Evolutionary conservation across 1,284 basidiomycete species (phyloP), one percentile per base, ranked within the genome.

Genomic region (Sanghuangporus baumii): DNA sequence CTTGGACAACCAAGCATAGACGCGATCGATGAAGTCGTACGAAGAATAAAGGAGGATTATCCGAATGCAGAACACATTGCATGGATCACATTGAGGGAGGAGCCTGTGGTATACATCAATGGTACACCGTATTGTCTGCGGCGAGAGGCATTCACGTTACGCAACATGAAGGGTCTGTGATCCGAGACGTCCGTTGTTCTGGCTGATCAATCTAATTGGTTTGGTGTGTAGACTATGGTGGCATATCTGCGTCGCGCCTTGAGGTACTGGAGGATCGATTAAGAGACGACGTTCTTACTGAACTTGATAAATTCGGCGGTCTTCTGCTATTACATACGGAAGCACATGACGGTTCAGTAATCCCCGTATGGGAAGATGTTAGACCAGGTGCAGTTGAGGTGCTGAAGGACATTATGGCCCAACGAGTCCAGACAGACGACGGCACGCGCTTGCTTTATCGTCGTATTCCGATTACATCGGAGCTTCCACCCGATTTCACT

Each of bases 301-400:
- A 99, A 73, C 76, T 98, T 14, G 79, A 83, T 48, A 78, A 85
- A 9, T 96, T 97, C 68, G 93, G 93, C 41, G 94, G 94, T 63
- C 84, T 88, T 81, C 75, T 98, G 0, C 78, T 99, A 3, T 80
- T 99, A 31, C 97, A 99, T 70, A 91, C 92, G 0, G 97, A 99
- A 76, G 88, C 89, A 0, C 73, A 85, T 0, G 93, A 96, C 68
- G 96, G 97, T 1, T 84, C 90, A 3, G 91, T 99, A 11, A 86
- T 96, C 7, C 96, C 97, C 0, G 80, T 98, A 1, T 99, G 97
- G 97, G 96, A 98, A 74, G 92, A 94, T 68, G 92, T 93, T 1
- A 81, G 84, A 55, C 75, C 83, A n/a, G 76, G 83, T 6, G 84
- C 94, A 68, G 89, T 99, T 9, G 84, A 87, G 43, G 93, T 94